Evolutionary conservation across 345 rosid genomes (phyloP), one percentile per base, ranked within the genome.

Genomic region (Erucastrum elatum): DNA sequence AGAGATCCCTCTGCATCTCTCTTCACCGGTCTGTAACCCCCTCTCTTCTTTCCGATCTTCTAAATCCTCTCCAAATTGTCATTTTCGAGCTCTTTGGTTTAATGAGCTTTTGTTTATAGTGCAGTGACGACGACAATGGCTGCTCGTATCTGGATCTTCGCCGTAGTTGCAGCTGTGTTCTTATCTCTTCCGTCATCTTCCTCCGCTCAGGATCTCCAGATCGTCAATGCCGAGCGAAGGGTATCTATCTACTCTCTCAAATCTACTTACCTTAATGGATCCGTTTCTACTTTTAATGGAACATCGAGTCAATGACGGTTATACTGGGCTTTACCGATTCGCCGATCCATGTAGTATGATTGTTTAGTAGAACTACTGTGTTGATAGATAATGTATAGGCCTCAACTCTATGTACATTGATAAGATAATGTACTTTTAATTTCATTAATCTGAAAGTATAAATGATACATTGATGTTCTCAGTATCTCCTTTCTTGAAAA

Each of bases 161-260:
- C 76, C n/a, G 39, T 86, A 49, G 10, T 87, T 35, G 74, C 55
- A 33, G 69, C 78, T 72, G 27, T 81, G 5, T 76, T 88, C 34
- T 70, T 91, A 63, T 76, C 84, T 0, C 35, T 83, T 33, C 46
- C 83, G 35, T 75, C 82, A 34, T 56, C 72, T 25, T 85, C 93
- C 35, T 85, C 75, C 30, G 80, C 87, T 74, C 86, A 85, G 55
- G 83, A 84, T 75, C 87, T 94, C 82, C 87, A 84, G 63, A 88
- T 94, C 89, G 84, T 86, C 70, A 85, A 85, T 83, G 98, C 97
- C 64, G 98, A 94, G 82, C 96, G 97, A 62, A 86, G 96, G 84
- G 98, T 90, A 87, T 64, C 84, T 71, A 25, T 53, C 60, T 71
- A 29, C 30, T 74, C 81, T 63, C 53, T 15, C 39, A 2, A 31